phyloP scores from a whole-genome alignment of 1,284 basidiomycete genomes.

The Tilletia indica region DNA sequence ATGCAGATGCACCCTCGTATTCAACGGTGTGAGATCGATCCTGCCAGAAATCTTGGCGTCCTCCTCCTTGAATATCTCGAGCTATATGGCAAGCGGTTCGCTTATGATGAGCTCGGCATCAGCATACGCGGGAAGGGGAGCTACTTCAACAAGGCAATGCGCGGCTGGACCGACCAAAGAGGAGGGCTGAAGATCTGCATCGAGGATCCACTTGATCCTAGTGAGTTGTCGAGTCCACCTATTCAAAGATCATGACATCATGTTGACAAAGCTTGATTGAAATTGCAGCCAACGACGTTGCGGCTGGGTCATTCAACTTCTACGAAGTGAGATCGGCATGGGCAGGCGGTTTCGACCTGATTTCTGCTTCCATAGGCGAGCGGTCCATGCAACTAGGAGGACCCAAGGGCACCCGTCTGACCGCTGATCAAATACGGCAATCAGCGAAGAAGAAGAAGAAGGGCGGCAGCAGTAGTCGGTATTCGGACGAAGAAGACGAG shows the following conservation, averaged over 20 bases:
- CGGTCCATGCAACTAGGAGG: slow-evolving; percentile 36
- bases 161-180: slow-evolving; percentile 46
- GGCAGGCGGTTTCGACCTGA: slow-evolving; percentile 79
- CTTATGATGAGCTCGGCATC: slow-evolving; percentile 67
- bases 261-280: neutral
- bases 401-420: slow-evolving; percentile 13
- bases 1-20: slow-evolving; percentile 87
- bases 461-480: slow-evolving; percentile 26
- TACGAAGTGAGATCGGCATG: slow-evolving; percentile 76
- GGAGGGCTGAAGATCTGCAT: slow-evolving; percentile 73
- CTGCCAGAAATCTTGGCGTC: slow-evolving; percentile 82
- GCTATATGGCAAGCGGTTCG: slow-evolving; percentile 87
- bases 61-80: slow-evolving; percentile 95
- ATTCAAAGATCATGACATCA: neutral
- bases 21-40: slow-evolving; percentile 79
- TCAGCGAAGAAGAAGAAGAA: slow-evolving; percentile 31
- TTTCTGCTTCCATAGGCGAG: slow-evolving; percentile 62
- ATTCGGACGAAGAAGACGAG: slow-evolving; percentile 21
- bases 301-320: slow-evolving; percentile 81
- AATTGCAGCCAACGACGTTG: slow-evolving; percentile 81
- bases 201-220: slow-evolving; percentile 88
- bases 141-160: slow-evolving; percentile 62
- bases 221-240: slow-evolving; percentile 62
- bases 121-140: slow-evolving; percentile 76
- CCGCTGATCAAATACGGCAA: slow-evolving; percentile 27